Conservation (phyloP, 306 rosid genomes). For the Rubus idaeus region DNA sequence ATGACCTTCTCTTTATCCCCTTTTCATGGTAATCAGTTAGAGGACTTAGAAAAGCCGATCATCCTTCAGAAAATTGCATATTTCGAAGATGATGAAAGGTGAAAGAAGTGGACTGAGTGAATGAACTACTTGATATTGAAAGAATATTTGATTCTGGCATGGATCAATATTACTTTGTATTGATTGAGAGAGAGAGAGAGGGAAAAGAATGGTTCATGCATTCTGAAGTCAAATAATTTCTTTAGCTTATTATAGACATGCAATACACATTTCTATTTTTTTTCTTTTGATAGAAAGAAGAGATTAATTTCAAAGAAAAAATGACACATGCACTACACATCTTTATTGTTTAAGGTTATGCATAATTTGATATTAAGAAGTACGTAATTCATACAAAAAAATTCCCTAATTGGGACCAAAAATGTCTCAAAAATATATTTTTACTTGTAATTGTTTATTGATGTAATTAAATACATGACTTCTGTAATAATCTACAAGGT, state of each 20-base stretch:
- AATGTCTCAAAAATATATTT: not conserved
- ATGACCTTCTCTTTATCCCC: not conserved
- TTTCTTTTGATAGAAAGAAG: too few species aligned
- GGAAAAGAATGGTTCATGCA: not conserved
- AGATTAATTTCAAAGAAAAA: too few species aligned
- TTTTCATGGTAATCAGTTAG: conserved; percentile 21
- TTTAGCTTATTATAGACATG: not conserved
- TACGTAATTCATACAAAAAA: not conserved
- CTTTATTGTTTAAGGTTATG: too few species aligned
- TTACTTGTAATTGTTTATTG: too few species aligned
- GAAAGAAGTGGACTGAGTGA: conserved; percentile 40
- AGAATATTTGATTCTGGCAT: not conserved
- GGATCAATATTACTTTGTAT: too few species aligned
- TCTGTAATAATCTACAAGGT: not conserved
- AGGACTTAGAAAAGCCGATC: conserved; percentile 16
- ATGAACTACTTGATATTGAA: conserved; percentile 18
- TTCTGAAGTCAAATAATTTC: not conserved
- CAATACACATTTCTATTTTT: too few species aligned
- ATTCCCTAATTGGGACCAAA: not conserved
- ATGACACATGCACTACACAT: too few species aligned
- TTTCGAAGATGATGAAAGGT: conserved; percentile 25
- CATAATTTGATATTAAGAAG: not conserved
- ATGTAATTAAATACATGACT: not conserved
- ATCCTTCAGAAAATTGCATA: conserved; percentile 15
- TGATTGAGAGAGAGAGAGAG: too few species aligned